Base-by-base conservation (phyloP, 2,329 filamentous ascomycete species). In the Diaporthe australafricana region DNA sequence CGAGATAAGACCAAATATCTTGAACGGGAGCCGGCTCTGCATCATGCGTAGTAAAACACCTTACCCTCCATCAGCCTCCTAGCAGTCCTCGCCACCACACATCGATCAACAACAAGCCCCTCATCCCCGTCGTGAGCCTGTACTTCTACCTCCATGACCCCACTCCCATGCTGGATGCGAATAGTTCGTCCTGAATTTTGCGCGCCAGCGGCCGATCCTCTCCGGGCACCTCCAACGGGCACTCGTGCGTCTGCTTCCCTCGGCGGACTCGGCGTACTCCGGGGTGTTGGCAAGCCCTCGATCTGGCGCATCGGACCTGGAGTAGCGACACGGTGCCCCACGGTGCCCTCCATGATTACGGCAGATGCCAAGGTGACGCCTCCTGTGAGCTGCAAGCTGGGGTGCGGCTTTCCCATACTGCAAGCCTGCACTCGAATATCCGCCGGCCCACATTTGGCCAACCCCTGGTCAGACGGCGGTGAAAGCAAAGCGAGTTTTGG, bases 321-420 rank as follows among this genome's bases (percentile, higher is more conserved):
- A 22, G 20, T 11, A 5, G 32, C 32, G 9, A 16, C 0, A 2
- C 32, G 32, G 3, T 56, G 53, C 53, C 8, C 32, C 11, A 56
- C 32, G 17, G 53, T 56, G 8, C 53, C 53, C 32, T 56, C 30
- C 30, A 32, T 25, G 20, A 56, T 20, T 12, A 56, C 20, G 8
- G 53, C 53, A 16, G 9, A 56, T 22, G 32, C 32, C 25, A 56
- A 6, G 53, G 53, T 56, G 12, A 56, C 30, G 6, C 53, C 53
- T 11, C 53, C 53, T 11, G 53, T 56, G 53, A 56, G 53, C 32
- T 56, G 53, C 30, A 56, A 9, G 25, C 53, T 56, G 20, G 53
- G 53, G n/a, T 56, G 53, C 53, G 53, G 53, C 30, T 56, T 56
- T 22, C 53, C 53, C 53, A 38, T 56, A 32, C 53, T 56, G 53